Base-by-base conservation (phyloP, 148 eudicot species). In the Polygonum maritimum region DNA sequence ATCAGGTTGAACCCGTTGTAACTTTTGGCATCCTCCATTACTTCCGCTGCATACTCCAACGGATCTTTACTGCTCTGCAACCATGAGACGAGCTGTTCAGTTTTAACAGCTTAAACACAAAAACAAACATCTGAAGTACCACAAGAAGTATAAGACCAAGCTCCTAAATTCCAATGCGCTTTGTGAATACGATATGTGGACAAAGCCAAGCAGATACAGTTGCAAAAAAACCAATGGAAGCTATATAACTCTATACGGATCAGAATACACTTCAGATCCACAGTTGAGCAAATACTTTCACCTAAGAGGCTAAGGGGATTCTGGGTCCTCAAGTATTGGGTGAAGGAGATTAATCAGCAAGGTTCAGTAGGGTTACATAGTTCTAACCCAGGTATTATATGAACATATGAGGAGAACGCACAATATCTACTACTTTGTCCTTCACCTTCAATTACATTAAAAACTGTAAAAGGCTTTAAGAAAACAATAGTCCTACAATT, bases 1-100 rank as follows among this genome's bases (percentile, higher is more conserved):
- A 94, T 69, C 63, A 94, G 77, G 84, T 94, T 94, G 80, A 91
- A 92, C 48, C 97, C 95, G 67, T 90, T 87, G 62, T 88, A 94
- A 76, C 67, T 75, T 36, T 85, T 80, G 4, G 87, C 95, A 76
- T 92, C 95, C 69, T 74, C 76, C 57, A 77, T 63, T 14, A 94
- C 78, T 74, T 90, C 90, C 65, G 85, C 88, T 10, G 93, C 92
- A 83, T 84, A 94, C 67, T 86, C 92, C 62, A 77, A n/a, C 2
- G 95, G 91, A 77, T 67, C 75, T 84, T 91, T 86, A 48, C 78
- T 73, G 76, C 93, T 77, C 95, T 94, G 84, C 73, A 80, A 79
- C 72, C 71, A 74, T 62, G 75, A 15, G 21, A 36, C 16, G 40
- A 36, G 14, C 16, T 63, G 18, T 33, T 69, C 47, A 40, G 38